A percentile compares a stretch with the other conserved stretches of the same genome.
phyloP scores from a whole-genome alignment of 228 moss, liverwort and hornwort genomes.

The Sphagnum magellanicum region DNA sequence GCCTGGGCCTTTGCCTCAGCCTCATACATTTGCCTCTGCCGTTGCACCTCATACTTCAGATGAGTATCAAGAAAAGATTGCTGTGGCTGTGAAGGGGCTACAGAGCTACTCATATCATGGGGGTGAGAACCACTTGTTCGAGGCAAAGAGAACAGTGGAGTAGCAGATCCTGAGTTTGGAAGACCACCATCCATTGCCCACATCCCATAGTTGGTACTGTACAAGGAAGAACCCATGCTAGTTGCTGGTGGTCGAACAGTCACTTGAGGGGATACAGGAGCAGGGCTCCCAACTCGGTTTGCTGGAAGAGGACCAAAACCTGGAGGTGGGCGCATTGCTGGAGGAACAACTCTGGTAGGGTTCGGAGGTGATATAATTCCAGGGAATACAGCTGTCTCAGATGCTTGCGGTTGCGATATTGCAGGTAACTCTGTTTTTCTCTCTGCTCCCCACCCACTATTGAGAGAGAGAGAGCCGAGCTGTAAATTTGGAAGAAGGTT shows the following conservation, averaged over 20 bases:
- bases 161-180: constrained; percentile 13
- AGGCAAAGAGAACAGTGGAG: constrained; percentile 26
- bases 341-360: constrained; percentile 10
- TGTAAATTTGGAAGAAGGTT: not conserved
- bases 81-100: constrained; percentile 16
- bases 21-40: constrained; percentile 37
- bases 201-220: constrained; percentile 49
- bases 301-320: constrained; percentile 57
- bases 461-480: not conserved
- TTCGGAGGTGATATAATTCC: constrained; percentile 8
- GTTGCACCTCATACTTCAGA: constrained; percentile 36
- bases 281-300: constrained; percentile 11
- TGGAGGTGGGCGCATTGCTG: constrained; percentile 45
- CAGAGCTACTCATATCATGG: not conserved
- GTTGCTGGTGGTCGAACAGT: constrained; percentile 13
- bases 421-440: constrained; percentile 1
- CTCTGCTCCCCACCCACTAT: constrained; percentile 12
- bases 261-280: constrained; percentile 2
- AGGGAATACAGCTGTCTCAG: not conserved
- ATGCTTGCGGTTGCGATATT: not conserved
- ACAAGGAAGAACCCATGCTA: constrained; percentile 42
- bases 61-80: constrained; percentile 19
- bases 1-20: constrained; percentile 43
- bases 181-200: constrained; percentile 39
- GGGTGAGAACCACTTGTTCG: constrained; percentile 35